Evolutionary conservation across 805 yeast genomes (phyloP).

Genomic region (Lipomyces yamadae): DNA sequence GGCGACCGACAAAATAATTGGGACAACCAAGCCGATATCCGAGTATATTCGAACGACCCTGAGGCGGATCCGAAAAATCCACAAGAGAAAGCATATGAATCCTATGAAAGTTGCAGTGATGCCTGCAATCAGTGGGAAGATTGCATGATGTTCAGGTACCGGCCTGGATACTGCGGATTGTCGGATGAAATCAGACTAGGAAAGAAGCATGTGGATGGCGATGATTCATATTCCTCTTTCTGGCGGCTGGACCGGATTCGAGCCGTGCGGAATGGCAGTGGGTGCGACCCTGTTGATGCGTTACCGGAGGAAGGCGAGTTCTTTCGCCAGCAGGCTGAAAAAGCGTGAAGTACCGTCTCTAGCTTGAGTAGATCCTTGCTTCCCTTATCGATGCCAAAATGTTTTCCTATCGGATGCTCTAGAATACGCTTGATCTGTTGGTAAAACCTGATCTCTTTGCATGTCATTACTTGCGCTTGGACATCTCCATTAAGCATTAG

Average conservation of each 20-base stretch:
- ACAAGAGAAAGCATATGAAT: slow-evolving; percentile 11
- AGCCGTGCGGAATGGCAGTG: slow-evolving; percentile 32
- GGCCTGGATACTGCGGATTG: slow-evolving; percentile 18
- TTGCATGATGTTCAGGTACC: slow-evolving; percentile 21
- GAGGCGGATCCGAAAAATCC: slow-evolving; percentile 9
- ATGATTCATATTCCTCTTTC: slow-evolving; percentile 40
- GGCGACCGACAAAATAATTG: slow-evolving; percentile 39
- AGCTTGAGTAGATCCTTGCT: too few relatives aligned
- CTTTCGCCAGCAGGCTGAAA: neutral
- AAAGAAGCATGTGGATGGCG: slow-evolving; percentile 17
- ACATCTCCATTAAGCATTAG: too few relatives aligned
- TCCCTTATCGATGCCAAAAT: too few relatives aligned
- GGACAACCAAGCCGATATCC: slow-evolving; percentile 39
- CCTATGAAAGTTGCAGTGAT: slow-evolving; percentile 24
- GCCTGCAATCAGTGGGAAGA: slow-evolving; percentile 37
- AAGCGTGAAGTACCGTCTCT: neutral
- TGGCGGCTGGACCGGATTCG: slow-evolving; percentile 46
- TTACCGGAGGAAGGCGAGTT: slow-evolving; percentile 17
- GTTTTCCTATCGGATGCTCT: too few relatives aligned
- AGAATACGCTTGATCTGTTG: too few relatives aligned
- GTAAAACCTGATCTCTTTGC: too few relatives aligned
- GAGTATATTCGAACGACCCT: slow-evolving; percentile 1
- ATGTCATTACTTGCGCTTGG: too few relatives aligned
- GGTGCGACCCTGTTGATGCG: slow-evolving; percentile 39
- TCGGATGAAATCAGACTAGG: slow-evolving; percentile 28